Conservation (phyloP, 179 eudicot genomes). For the Beta macrorhiza region DNA sequence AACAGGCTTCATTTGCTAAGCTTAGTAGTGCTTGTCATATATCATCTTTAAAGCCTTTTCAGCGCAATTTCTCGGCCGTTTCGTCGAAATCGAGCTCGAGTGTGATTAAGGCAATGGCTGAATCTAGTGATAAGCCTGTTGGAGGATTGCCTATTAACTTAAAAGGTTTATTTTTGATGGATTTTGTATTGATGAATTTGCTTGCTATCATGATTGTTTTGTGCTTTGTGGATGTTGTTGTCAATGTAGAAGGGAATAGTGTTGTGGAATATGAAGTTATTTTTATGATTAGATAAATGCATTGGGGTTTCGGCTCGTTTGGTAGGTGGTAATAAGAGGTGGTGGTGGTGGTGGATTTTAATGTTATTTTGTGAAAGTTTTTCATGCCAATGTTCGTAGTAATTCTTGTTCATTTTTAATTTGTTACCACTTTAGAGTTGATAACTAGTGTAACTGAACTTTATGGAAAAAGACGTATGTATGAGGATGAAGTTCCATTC, state of each 20-base stretch:
- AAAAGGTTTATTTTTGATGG: constrained; percentile 47
- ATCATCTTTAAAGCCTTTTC: constrained; percentile 48
- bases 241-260: not conserved
- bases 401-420: too few relatives aligned
- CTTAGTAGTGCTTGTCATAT: constrained; percentile 50
- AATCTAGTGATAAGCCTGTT: constrained; percentile 56
- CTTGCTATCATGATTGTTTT: not conserved
- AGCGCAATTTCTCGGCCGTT: constrained; percentile 42
- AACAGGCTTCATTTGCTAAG: constrained; percentile 44
- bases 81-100: constrained; percentile 36
- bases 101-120: constrained; percentile 65
- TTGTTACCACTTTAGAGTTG: too few relatives aligned
- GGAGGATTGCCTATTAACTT: constrained; percentile 69
- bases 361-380: too few relatives aligned
- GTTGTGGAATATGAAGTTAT: not conserved
- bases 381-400: too few relatives aligned
- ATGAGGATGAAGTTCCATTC: too few relatives aligned
- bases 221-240: not conserved
- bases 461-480: too few relatives aligned
- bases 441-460: too few relatives aligned
- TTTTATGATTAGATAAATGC: not conserved
- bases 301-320: too few relatives aligned
- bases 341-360: too few relatives aligned
- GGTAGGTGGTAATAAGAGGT: too few relatives aligned
- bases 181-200: not conserved